Conservation (phyloP, 805 yeast genomes). For the Middelhovenomyces tepae region DNA sequence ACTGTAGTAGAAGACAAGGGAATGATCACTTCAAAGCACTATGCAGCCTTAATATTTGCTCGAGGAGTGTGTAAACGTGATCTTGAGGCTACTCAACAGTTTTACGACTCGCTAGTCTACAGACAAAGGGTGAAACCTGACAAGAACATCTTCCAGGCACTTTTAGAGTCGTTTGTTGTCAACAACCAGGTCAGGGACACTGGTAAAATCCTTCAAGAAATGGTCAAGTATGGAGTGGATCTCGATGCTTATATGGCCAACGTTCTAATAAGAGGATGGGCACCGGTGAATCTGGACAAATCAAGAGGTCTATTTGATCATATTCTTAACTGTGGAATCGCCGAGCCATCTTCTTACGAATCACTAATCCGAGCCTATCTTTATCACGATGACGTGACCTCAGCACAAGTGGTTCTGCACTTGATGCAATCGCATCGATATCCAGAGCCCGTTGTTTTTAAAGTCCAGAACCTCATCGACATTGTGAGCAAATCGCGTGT, state of each 20-base stretch:
- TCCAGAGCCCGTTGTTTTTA: constrained; percentile 25
- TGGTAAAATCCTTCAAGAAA: constrained; percentile 24
- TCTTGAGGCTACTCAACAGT: constrained; percentile 27
- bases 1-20: constrained; percentile 25
- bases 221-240: constrained; percentile 25
- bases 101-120: constrained; percentile 25
- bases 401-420: constrained; percentile 19
- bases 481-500: background rate
- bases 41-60: constrained; percentile 30
- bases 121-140: constrained; percentile 29
- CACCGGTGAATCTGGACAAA: constrained; percentile 20
- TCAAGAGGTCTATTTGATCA: constrained; percentile 23
- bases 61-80: constrained; percentile 30
- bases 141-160: constrained; percentile 30
- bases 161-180: constrained; percentile 31
- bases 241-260: constrained; percentile 28
- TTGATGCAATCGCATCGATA: constrained; percentile 19
- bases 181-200: constrained; percentile 26
- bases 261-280: constrained; percentile 29
- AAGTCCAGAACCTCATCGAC: constrained; percentile 15
- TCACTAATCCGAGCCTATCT: constrained; percentile 27
- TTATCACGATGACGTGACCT: constrained; percentile 15
- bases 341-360: constrained; percentile 30
- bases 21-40: constrained; percentile 26
- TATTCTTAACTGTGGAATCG: constrained; percentile 14